A percentile compares a stretch with the other conserved stretches of the same genome.
phyloP scores from a whole-genome alignment of 352 stramenopile genomes.

The Phytophthora pseudosyringae region DNA sequence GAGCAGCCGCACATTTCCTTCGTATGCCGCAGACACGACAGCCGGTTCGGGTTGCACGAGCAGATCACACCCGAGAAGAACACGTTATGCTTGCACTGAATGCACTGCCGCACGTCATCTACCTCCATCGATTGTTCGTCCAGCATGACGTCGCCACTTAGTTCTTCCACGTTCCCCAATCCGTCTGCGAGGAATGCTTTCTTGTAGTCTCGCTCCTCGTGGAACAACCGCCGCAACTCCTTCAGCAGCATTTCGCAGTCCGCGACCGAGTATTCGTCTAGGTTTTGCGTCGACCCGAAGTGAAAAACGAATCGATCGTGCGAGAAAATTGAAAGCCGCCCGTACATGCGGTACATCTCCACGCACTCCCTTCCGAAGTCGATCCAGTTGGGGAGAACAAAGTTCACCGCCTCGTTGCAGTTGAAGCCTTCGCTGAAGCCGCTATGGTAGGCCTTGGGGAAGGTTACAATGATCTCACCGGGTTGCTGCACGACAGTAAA shows the following conservation, averaged over 20 bases:
- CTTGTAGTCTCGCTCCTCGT: slow-evolving; percentile 72
- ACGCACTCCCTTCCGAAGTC: slow-evolving; percentile 76
- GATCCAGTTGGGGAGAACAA: slow-evolving; percentile 86
- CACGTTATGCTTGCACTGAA: slow-evolving; percentile 74
- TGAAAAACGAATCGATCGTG: slow-evolving; percentile 86
- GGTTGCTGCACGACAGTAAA: slow-evolving; percentile 83
- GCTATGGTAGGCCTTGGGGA: slow-evolving; percentile 96
- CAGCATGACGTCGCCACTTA: slow-evolving; percentile 71
- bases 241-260: slow-evolving; percentile 75
- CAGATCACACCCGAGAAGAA: slow-evolving; percentile 86
- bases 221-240: slow-evolving; percentile 71
- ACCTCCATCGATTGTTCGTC: slow-evolving; percentile 77
- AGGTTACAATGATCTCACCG: slow-evolving; percentile 98
- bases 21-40: slow-evolving; percentile 71
- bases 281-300: slow-evolving; percentile 67
- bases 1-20: slow-evolving; percentile 71
- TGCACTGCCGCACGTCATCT: slow-evolving; percentile 77
- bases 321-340: slow-evolving; percentile 77
- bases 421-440: slow-evolving; percentile 98
- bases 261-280: slow-evolving; percentile 62
- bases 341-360: slow-evolving; percentile 71
- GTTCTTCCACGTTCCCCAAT: slow-evolving; percentile 60
- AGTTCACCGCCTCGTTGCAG: slow-evolving; percentile 91
- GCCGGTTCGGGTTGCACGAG: slow-evolving; percentile 55
- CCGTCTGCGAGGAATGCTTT: slow-evolving; percentile 51